These are phyloP conservation scores for Lophiostoma macrostomum DNA, from an alignment of 495 filamentous ascomycete species.

Conservation along the genomic window DNA sequence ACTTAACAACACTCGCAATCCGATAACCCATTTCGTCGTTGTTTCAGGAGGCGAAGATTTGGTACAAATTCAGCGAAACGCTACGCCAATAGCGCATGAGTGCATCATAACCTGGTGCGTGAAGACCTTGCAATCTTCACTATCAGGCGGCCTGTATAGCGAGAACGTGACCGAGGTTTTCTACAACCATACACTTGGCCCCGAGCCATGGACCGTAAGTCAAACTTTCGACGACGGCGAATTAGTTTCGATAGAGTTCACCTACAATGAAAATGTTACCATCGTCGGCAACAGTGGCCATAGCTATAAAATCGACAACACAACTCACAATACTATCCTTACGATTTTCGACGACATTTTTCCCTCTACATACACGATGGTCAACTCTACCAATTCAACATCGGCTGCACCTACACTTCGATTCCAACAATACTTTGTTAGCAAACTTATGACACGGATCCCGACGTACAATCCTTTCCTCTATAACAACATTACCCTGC, in stretches of 20 bases:
- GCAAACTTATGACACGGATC: background rate
- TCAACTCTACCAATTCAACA: conserved; percentile 13
- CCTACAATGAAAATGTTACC: conserved; percentile 15
- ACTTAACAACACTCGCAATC: conserved; percentile 17
- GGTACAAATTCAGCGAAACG: conserved; percentile 9
- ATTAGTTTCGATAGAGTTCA: background rate
- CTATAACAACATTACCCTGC: conserved; percentile 13
- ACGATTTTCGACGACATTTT: conserved; percentile 17
- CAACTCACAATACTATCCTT: conserved; percentile 1
- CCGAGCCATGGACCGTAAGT: conserved; percentile 8
- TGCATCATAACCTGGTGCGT: conserved; percentile 17
- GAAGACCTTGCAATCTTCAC: conserved; percentile 17
- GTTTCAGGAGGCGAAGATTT: conserved; percentile 6
- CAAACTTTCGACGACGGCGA: background rate
- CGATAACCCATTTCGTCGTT: conserved; percentile 17
- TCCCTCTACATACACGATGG: conserved; percentile 10
- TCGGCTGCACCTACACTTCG: conserved; percentile 6
- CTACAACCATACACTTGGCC: conserved; percentile 18
- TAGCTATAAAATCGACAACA: conserved; percentile 5
- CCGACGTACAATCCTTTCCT: conserved; percentile 15
- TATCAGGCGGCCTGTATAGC: conserved; percentile 8
- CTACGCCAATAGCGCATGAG: conserved; percentile 14
- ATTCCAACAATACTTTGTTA: conserved; percentile 9
- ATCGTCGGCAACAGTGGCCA: conserved; percentile 6
- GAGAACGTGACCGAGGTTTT: conserved; percentile 15